Conservation (phyloP, 768 basidiomycete species). For the Boletus tylopilopsis region DNA sequence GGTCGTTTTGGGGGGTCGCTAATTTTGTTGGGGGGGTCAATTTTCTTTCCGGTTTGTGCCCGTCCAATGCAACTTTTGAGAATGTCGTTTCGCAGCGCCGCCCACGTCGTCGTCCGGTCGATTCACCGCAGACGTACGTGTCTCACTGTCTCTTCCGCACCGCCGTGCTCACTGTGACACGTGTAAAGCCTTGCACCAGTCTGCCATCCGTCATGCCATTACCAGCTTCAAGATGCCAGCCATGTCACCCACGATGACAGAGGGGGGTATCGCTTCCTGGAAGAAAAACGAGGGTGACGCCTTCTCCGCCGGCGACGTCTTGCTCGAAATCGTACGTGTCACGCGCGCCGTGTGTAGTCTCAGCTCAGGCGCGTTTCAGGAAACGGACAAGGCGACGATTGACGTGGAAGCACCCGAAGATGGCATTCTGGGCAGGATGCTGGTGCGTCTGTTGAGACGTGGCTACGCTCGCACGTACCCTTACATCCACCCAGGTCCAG, state of each 20-base stretch:
- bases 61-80: not conserved
- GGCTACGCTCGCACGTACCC: not conserved
- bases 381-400: slow-evolving; percentile 94
- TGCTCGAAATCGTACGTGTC: slow-evolving; percentile 79
- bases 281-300: slow-evolving; percentile 83
- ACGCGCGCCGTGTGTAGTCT: slow-evolving; percentile 1
- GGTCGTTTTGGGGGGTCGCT: slow-evolving; percentile 12
- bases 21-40: slow-evolving; percentile 12
- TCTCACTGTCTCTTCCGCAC: not conserved
- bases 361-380: slow-evolving; percentile 41
- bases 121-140: slow-evolving; percentile 25
- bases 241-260: slow-evolving; percentile 97
- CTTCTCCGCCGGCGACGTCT: slow-evolving; percentile 77
- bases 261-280: slow-evolving; percentile 89
- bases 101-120: slow-evolving; percentile 12
- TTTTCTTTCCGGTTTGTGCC: not conserved
- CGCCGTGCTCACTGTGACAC: slow-evolving; percentile 2
- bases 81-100: slow-evolving; percentile 15
- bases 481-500: slow-evolving; percentile 41
- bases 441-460: slow-evolving; percentile 49
- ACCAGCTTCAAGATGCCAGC: slow-evolving; percentile 89
- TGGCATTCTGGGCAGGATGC: slow-evolving; percentile 88
- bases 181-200: slow-evolving; percentile 43
- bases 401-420: slow-evolving; percentile 99
- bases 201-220: slow-evolving; percentile 51